Conservation (phyloP, 441 rosid species). For the Erysimum cheiri region DNA sequence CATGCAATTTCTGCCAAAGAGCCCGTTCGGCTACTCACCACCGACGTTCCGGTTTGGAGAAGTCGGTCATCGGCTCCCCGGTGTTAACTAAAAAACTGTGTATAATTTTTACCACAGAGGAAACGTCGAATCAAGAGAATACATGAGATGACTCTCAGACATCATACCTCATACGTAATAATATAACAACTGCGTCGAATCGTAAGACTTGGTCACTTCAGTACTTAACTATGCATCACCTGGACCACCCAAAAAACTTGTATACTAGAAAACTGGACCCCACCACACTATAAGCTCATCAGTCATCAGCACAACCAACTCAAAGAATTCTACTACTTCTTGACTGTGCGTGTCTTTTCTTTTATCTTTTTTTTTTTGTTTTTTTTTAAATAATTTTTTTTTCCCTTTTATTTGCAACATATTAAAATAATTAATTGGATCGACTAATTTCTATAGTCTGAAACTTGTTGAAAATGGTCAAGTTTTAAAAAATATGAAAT, state of each 20-base stretch:
- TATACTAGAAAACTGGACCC: slow-evolving; percentile 21
- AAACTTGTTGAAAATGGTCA: neutral
- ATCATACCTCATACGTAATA: slow-evolving; percentile 2
- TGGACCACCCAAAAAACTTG: slow-evolving; percentile 11
- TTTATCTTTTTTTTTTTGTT: neutral
- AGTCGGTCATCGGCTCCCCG: too few relatives aligned
- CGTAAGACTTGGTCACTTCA: slow-evolving; percentile 37
- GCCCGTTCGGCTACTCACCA: too few relatives aligned
- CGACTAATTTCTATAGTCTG: neutral
- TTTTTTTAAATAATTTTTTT: too few relatives aligned
- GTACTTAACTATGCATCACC: slow-evolving; percentile 24
- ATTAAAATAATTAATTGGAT: neutral
- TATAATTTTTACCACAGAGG: too few relatives aligned
- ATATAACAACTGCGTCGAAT: slow-evolving; percentile 29
- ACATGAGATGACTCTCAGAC: neutral
- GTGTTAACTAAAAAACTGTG: too few relatives aligned
- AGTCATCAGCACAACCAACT: slow-evolving; percentile 32
- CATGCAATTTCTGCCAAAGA: too few relatives aligned
- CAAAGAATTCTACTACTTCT: too few relatives aligned
- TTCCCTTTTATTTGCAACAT: neutral
- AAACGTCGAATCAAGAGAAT: too few relatives aligned
- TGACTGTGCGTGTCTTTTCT: too few relatives aligned
- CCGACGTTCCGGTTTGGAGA: too few relatives aligned
- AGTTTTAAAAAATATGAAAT: neutral
- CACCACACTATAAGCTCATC: slow-evolving; percentile 29